phyloP scores from a whole-genome alignment of 2,329 filamentous ascomycete species.

The Paracoccidioides brasiliensis region DNA sequence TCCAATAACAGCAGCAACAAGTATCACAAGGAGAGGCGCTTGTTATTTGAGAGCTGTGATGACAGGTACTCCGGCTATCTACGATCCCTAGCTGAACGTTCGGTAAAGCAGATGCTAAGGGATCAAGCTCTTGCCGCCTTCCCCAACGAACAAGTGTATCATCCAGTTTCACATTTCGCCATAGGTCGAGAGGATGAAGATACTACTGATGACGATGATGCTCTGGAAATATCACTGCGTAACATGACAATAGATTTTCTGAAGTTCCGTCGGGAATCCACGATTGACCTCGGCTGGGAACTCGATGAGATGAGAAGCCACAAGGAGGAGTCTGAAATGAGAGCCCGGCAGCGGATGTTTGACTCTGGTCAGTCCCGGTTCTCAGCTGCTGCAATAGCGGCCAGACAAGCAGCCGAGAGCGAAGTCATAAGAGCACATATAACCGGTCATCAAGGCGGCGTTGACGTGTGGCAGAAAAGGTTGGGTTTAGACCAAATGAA shows the following conservation, averaged over 20 bases:
- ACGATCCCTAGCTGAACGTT: conserved; percentile 63
- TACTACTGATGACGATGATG: conserved; percentile 19
- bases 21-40: conserved; percentile 1
- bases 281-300: conserved; percentile 50
- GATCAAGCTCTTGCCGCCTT: conserved; percentile 44
- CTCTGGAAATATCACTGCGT: conserved; percentile 15
- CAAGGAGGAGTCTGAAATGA: conserved; percentile 49
- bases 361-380: conserved; percentile 15
- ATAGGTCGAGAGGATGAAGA: conserved; percentile 30
- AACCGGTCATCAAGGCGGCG: background rate
- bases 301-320: conserved; percentile 70
- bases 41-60: conserved; percentile 49
- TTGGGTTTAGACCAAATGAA: conserved; percentile 34
- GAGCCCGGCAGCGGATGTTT: conserved; percentile 17
- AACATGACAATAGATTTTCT: conserved; percentile 17
- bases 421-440: conserved; percentile 2
- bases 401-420: conserved; percentile 12
- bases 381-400: conserved; percentile 20
- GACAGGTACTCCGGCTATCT: conserved; percentile 64
- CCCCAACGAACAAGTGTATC: conserved; percentile 35
- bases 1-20: conserved; percentile 12
- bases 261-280: conserved; percentile 31
- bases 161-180: conserved; percentile 36
- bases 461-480: conserved; percentile 13
- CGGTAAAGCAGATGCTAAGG: conserved; percentile 66